These are phyloP conservation scores for Tuber indicum DNA, from an alignment of 495 filamentous ascomycete genomes.

Conservation along the genomic window DNA sequence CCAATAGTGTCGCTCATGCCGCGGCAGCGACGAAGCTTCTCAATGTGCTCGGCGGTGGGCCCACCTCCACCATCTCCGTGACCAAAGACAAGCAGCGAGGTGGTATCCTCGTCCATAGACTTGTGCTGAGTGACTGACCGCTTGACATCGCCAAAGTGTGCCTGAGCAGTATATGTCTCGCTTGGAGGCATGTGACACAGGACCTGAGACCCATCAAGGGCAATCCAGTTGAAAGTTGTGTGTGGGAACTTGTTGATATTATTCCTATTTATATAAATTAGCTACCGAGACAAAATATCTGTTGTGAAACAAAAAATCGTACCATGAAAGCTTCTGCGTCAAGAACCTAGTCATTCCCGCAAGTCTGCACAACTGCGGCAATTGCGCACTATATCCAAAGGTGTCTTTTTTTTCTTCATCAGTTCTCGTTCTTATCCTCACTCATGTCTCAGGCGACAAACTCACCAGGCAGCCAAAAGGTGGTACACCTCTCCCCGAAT, in stretches of 20 bases:
- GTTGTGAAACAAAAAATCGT: not conserved
- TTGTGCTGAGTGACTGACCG: constrained; percentile 90
- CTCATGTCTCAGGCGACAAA: not conserved
- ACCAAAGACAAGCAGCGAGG: constrained; percentile 84
- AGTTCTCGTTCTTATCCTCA: not conserved
- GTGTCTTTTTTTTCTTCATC: constrained; percentile 54
- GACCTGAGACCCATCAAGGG: constrained; percentile 89
- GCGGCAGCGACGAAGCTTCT: constrained; percentile 91
- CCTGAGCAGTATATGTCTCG: constrained; percentile 79
- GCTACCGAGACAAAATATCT: constrained; percentile 36
- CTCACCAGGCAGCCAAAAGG: constrained; percentile 81
- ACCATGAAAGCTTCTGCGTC: constrained; percentile 87
- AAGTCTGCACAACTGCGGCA: constrained; percentile 84
- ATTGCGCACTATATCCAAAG: constrained; percentile 90
- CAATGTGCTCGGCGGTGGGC: constrained; percentile 85
- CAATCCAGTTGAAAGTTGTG: constrained; percentile 96
- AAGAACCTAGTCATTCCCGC: constrained; percentile 95
- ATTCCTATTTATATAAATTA: constrained; percentile 51
- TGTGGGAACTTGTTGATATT: constrained; percentile 99
- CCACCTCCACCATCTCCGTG: constrained; percentile 95
- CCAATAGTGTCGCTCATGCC: constrained; percentile 85
- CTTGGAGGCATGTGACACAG: constrained; percentile 93
- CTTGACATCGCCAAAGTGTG: constrained; percentile 91
- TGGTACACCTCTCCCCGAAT: constrained; percentile 80
- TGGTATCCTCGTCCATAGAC: constrained; percentile 82